phyloP scores from a whole-genome alignment of 208 protist genomes.

The Crithidia brevicula region DNA sequence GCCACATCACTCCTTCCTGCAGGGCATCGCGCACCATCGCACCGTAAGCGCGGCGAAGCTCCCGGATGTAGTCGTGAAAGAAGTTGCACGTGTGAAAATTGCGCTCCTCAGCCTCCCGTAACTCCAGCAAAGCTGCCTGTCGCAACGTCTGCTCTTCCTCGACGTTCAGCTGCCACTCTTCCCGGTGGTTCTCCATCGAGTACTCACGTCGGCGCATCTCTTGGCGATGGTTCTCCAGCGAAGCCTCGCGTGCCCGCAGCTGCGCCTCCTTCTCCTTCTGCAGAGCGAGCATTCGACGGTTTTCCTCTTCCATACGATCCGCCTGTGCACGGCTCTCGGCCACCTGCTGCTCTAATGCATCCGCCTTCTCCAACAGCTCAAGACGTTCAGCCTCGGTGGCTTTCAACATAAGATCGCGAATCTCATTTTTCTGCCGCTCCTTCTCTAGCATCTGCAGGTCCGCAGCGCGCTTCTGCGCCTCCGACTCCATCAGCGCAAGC shows the following conservation, averaged over 20 bases:
- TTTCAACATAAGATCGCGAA: conserved; percentile 46
- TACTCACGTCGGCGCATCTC: conserved; percentile 8
- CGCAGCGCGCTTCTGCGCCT: conserved; percentile 61
- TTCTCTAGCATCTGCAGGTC: conserved; percentile 62
- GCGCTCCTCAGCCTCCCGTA: conserved; percentile 27
- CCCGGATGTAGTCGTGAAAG: conserved; percentile 2
- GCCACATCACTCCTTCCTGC: not conserved
- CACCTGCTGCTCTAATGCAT: conserved; percentile 33
- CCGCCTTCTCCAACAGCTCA: conserved; percentile 24
- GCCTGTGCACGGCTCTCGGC: conserved; percentile 32
- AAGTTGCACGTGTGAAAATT: conserved; percentile 7
- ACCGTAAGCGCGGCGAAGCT: conserved; percentile 3
- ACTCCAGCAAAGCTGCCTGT: conserved; percentile 11
- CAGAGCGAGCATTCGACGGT: conserved; percentile 19
- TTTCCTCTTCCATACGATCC: conserved; percentile 29
- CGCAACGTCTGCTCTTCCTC: conserved; percentile 14
- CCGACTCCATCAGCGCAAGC: conserved; percentile 55
- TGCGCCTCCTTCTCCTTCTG: conserved; percentile 33
- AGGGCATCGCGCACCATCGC: conserved; percentile 6
- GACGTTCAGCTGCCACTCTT: conserved; percentile 7
- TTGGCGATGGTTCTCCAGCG: conserved; percentile 3
- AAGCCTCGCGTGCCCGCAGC: conserved; percentile 25
- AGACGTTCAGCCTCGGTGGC: conserved; percentile 51
- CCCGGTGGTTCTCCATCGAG: conserved; percentile 30
- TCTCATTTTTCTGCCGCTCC: conserved; percentile 52